Base-by-base conservation (phyloP, 2,329 filamentous ascomycete genomes). In the Metarhizium album region DNA sequence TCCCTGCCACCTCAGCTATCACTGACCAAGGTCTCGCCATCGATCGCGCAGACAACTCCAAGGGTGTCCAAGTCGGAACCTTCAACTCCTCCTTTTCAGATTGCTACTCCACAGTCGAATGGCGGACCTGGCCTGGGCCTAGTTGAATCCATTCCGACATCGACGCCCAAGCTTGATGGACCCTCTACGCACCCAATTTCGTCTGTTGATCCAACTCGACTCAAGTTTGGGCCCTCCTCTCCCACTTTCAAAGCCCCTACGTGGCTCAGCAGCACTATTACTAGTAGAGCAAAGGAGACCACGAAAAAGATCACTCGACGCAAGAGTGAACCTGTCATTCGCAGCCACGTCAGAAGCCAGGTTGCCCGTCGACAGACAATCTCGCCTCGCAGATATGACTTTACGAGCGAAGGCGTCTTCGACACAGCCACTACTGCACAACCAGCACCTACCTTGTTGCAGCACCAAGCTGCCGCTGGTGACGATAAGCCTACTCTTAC, bases 311-410 rank as follows among this genome's bases (percentile, higher is more conserved):
- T 53, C 9, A 57, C 57, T 13, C 64, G 65, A n/a, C 57, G 66
- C 33, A 63, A 58, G 31, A 69, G 66, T 43, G 66, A 69, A 51
- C 66, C 66, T 23, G 56, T 67, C 22, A 45, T 64, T n/a, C 62
- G 61, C 33, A 60, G 56, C 47, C 54, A 50, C 40, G 49, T 59
- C 3, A 56, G 59, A 47, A 51, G 52, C 4, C 58, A 55, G 47
- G 52, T 45, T 29, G 52, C 57, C 2, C 62, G 60, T 18, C 62
- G 63, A 20, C 56, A 55, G 16, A 65, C 63, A 7, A 49, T 57
- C 3, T 67, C 66, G 4, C 64, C 64, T 1, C 57, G 53, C 6
- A 65, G 63, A 51, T 46, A 60, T n/a, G 23, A 42, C n/a, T 52
- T 47, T 43, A 23, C 13, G 42, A 45, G 48, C 18, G 42, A 42